A percentile compares a stretch with the other conserved stretches of the same genome.
Evolutionary conservation across 2,329 filamentous ascomycete genomes (phyloP).

Genomic region (Penicillium occitanis): DNA sequence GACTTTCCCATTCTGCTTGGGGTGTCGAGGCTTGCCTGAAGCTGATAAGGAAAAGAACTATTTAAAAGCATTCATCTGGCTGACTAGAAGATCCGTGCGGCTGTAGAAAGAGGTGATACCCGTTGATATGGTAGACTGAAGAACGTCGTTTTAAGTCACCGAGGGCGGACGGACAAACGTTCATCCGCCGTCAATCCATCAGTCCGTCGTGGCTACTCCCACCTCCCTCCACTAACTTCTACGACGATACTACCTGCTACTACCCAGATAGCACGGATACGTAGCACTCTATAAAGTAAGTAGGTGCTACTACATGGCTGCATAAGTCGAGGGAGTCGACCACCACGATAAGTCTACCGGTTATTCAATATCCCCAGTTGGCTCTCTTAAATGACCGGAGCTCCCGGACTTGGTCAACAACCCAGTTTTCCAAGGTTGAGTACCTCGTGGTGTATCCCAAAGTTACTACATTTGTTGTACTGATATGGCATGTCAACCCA

Average conservation of each 20-base stretch:
- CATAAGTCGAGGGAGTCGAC: background rate
- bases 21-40: background rate
- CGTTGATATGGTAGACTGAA: background rate
- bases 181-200: background rate
- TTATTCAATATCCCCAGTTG: background rate
- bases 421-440: background rate
- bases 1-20: background rate
- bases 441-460: background rate
- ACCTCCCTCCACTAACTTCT: background rate
- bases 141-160: background rate
- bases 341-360: background rate
- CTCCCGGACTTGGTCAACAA: conserved; percentile 2
- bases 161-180: conserved; percentile 1
- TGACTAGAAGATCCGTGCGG: conserved; percentile 4
- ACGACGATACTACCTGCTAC: conserved; percentile 2
- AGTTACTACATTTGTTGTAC: background rate
- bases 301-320: background rate
- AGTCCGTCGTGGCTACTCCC: background rate
- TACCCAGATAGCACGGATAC: background rate
- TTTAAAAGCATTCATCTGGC: background rate
- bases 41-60: background rate
- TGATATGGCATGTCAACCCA: background rate
- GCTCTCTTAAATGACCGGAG: background rate
- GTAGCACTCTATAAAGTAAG: background rate
- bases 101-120: background rate